Base-by-base conservation (phyloP, 768 basidiomycete genomes). In the Tremella fuciformis region DNA sequence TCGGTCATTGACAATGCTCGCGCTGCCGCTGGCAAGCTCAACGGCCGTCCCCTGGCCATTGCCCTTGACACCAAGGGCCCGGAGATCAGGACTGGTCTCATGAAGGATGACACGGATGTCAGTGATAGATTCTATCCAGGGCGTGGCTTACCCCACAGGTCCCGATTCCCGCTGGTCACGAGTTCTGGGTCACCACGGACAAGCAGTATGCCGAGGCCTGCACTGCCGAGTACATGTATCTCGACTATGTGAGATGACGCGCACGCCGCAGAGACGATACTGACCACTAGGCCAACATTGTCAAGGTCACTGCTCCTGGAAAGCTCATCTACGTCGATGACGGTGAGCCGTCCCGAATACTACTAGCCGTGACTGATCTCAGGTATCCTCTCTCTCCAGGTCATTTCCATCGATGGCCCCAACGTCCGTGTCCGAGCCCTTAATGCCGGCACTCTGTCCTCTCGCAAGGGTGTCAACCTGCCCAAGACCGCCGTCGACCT, bases 51-150 rank as follows among this genome's bases (percentile, higher is more conserved):
- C 37, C 84, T 99, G 50, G 96, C 96, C 46, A 98, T 99, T 71
- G 96, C 96, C 69, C 82, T 99, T 56, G 96, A 99, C 79, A 99
- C 96, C 60, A 99, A 99, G 90, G 96, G 96, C 57, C 96, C 96
- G 39, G 96, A 98, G 81, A 99, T 99, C 80, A 88, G 96, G 63
- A 98, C 96, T 44, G 96, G 96, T 57, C 72, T 91, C 76, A 98
- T 94, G 81, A 86, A 81, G 78, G 84, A 91, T 72, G 83, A 84
- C 77, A 81, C 82, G 64, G 96, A 99, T 74, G 91, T 96, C 77
- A 65, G 89, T 24, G 39, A 15, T 15, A 26, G 11, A 13, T 15
- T 39, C 19, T 2, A 21, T 15, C 18, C 21, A 2, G 38, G 41
- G 22, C 39, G 50, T 54, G 18, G 18, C 37, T 9, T 18, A 48